Evolutionary conservation across 495 filamentous ascomycete species (phyloP).

Genomic region (Letharia lupina): DNA sequence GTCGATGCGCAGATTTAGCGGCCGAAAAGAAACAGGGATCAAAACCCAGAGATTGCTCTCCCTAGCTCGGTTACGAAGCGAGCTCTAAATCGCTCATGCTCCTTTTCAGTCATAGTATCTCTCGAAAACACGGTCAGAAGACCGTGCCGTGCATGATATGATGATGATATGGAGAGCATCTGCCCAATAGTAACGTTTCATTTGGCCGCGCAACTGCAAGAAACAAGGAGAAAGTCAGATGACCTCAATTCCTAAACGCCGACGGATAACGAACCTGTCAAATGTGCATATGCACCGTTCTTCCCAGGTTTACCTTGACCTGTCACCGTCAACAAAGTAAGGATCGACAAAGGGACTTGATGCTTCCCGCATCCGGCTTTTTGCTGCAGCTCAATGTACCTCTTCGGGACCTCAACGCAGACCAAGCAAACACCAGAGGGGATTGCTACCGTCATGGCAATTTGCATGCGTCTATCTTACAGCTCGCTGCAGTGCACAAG

Average conservation of each 20-base stretch:
- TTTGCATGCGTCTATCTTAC: neutral
- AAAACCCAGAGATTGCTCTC: neutral
- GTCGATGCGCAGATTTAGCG: constrained; percentile 17
- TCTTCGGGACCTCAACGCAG: neutral
- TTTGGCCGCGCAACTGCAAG: neutral
- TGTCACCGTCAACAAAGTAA: constrained; percentile 10
- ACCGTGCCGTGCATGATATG: constrained; percentile 1
- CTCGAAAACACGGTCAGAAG: neutral
- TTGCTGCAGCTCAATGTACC: neutral
- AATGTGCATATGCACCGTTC: constrained; percentile 10
- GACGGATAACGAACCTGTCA: constrained; percentile 11
- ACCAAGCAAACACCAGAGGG: neutral
- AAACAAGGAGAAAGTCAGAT: constrained; percentile 1
- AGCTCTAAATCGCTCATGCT: neutral
- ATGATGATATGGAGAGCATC: neutral
- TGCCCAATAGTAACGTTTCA: neutral
- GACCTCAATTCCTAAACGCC: neutral
- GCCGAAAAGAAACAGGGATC: constrained; percentile 11
- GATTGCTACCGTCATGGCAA: neutral
- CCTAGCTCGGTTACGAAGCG: constrained; percentile 15
- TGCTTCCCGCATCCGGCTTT: constrained; percentile 3
- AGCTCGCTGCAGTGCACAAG: neutral
- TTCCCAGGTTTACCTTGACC: neutral
- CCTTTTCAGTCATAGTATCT: neutral
- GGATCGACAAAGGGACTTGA: constrained; percentile 8